Percentiles rank a stretch among this genome's conserved stretches.
Evolutionary conservation across 2,329 filamentous ascomycete genomes (phyloP).

Genomic region (Hymenoscyphus infarciens): DNA sequence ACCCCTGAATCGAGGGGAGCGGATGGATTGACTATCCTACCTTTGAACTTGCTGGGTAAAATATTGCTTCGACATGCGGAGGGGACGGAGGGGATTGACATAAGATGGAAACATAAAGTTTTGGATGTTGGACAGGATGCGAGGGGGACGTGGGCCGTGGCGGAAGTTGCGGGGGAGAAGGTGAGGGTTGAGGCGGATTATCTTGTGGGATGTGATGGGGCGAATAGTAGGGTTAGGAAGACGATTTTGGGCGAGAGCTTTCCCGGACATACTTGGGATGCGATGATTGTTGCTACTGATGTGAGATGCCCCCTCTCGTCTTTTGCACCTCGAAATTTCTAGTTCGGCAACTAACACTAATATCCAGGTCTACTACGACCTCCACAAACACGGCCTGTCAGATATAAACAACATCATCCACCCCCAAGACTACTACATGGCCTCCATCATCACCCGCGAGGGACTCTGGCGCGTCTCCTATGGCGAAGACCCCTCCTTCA

Average conservation of each 20-base stretch:
- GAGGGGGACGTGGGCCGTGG: slow-evolving; percentile 44
- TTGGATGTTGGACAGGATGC: slow-evolving; percentile 45
- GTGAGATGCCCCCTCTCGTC: slow-evolving; percentile 35
- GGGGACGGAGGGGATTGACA: slow-evolving; percentile 34
- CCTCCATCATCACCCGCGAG: slow-evolving; percentile 53
- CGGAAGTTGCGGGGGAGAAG: slow-evolving; percentile 39
- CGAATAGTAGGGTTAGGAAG: slow-evolving; percentile 45
- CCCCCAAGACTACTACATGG: slow-evolving; percentile 61
- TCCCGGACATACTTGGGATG: slow-evolving; percentile 37
- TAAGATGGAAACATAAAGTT: slow-evolving; percentile 48
- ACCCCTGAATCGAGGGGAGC: slow-evolving; percentile 32
- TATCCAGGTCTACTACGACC: slow-evolving; percentile 56
- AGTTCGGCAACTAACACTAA: too few relatives aligned
- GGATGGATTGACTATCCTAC: slow-evolving; percentile 42
- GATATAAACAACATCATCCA: slow-evolving; percentile 60
- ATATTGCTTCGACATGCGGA: slow-evolving; percentile 41
- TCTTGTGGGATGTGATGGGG: slow-evolving; percentile 54
- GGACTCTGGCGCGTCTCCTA: slow-evolving; percentile 62
- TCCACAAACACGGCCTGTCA: slow-evolving; percentile 49
- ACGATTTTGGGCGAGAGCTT: slow-evolving; percentile 50
- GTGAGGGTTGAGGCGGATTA: slow-evolving; percentile 46
- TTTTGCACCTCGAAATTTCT: too few relatives aligned
- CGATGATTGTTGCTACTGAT: slow-evolving; percentile 47
- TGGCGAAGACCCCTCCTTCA: slow-evolving; percentile 52
- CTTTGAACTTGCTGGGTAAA: slow-evolving; percentile 41